Evolutionary conservation across 2,329 filamentous ascomycete genomes (phyloP), one percentile per base, ranked within the genome.

Genomic region (Neodidymelliopsis sp.): DNA sequence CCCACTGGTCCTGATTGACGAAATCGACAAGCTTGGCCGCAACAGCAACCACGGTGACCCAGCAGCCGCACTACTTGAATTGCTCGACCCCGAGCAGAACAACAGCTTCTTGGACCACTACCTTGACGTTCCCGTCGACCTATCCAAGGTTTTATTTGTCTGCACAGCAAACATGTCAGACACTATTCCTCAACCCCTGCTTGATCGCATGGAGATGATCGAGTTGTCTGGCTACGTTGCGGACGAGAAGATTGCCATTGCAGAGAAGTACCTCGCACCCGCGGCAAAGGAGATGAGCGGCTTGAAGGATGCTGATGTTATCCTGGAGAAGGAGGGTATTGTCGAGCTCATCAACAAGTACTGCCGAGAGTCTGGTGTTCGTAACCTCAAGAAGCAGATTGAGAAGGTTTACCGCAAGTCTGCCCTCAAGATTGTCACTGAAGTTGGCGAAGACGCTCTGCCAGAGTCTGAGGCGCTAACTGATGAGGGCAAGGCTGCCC

Each of bases 161-260:
- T 99, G 94, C 81, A 99, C 94, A 11, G 94, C 94, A 51, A 99
- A 99, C 74, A 95, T 97, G 88, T 96, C 92, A 0, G 94, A 99
- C 66, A 99, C 94, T 0, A 99, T 99, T 54, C 94, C 94, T 12
- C 85, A 92, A 30, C 95, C 94, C 3, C 81, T 99, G 0, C 82
- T 97, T 12, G 94, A 99, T 70, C 88, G 94, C 62, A 99, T 99
- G 94, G 94, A 99, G 73, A 85, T 97, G 65, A 99, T 99, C 60
- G 86, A 95, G 55, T 82, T 99, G 2, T 97, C 93, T 25, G 94
- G 94, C 9, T 99, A 99, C 68, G 93, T 99, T 39, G 87, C 93
- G 0, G 93, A 99, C 59, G 94, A 99, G 81, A 99, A 99, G 82
- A 97, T 96, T 86, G 93, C 94, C 3, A 99, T 99, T 65, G 94